Evolutionary conservation across 257 asterid species (phyloP).

Genomic region (Pogostemon cablin): DNA sequence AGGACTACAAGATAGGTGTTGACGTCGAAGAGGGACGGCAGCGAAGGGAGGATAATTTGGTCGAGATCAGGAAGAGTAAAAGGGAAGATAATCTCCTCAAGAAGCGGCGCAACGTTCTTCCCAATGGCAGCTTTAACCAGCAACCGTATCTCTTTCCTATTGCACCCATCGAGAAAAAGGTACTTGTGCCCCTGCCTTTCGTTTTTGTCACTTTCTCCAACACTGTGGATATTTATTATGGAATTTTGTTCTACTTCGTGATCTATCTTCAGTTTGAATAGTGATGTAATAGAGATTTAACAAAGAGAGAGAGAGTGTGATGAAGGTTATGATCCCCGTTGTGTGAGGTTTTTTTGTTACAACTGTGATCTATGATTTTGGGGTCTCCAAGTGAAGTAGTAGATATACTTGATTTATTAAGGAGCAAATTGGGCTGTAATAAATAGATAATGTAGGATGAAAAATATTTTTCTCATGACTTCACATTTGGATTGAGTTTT

Average conservation of each 20-base stretch:
- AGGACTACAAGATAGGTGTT: constrained; percentile 83
- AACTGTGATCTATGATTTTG: constrained; percentile 29
- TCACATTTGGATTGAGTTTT: too few species aligned
- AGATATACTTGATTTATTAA: not conserved
- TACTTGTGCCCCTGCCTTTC: constrained; percentile 14
- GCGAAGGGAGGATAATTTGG: constrained; percentile 90
- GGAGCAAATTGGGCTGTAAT: not conserved
- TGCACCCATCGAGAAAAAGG: constrained; percentile 81
- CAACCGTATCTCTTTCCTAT: constrained; percentile 45
- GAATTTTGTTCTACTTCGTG: constrained; percentile 19
- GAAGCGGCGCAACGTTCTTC: constrained; percentile 83
- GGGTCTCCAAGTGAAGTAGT: constrained; percentile 4
- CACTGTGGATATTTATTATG: too few species aligned
- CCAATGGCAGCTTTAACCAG: constrained; percentile 50
- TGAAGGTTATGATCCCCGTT: not conserved
- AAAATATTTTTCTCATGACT: constrained; percentile 11
- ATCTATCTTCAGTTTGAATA: constrained; percentile 8
- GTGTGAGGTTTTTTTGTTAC: not conserved
- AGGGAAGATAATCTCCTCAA: constrained; percentile 82
- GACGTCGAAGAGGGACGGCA: constrained; percentile 92
- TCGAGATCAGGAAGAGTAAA: constrained; percentile 91
- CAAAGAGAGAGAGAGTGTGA: too few species aligned
- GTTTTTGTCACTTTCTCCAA: not conserved
- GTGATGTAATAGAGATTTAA: constrained; percentile 8
- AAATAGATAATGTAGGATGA: constrained; percentile 27